Evolutionary conservation across 2,329 filamentous ascomycete genomes (phyloP), one percentile per base, ranked within the genome.

Genomic region (Colletotrichum aenigma): DNA sequence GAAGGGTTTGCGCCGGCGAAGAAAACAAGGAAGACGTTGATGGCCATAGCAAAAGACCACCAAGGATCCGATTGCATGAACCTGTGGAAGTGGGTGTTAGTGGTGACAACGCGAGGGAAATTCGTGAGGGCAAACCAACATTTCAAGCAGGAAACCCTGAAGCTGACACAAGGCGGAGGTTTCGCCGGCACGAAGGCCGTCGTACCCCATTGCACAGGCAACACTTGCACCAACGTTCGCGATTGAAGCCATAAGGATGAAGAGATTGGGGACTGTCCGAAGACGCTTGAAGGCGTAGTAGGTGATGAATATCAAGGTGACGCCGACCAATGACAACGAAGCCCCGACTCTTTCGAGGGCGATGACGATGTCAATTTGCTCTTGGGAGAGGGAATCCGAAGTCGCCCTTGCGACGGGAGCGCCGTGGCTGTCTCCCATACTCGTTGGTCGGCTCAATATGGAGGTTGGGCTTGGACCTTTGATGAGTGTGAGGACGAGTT

Each of bases 1-100:
- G 93, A 93, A 1, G 90, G 90, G 62, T 87, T 91, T 64, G 88
- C 87, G n/a, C 89, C 87, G 78, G 89, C 89, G 83, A 91, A 92
- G 81, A 92, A 92, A 74, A 92, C 90, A 67, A 96, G 88, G 79
- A 94, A 94, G 77, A 96, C 94, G 80, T 96, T 97, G 81, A 93
- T 88, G 4, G 94, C 94, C 94, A 97, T 96, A 77, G 93, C 93
- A 70, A 96, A 90, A 0, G 94, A 94, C 94, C 93, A 96, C 85
- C 94, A 89, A 0, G 93, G 92, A 83, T 95, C 93, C 7, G 93
- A 93, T 78, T 94, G 93, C 91, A 94, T 94, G 83, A 95, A 95
- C 91, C 93, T 95, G 77, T 12, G 13, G n/a, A 34, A 30, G 26
- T n/a, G 13, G 15, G 7, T 7, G 62, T 78, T 24, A 78, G 72